These are phyloP conservation scores for Magnaporthiopsis poae DNA, from an alignment of 2,329 filamentous ascomycete species.

Conservation along the genomic window DNA sequence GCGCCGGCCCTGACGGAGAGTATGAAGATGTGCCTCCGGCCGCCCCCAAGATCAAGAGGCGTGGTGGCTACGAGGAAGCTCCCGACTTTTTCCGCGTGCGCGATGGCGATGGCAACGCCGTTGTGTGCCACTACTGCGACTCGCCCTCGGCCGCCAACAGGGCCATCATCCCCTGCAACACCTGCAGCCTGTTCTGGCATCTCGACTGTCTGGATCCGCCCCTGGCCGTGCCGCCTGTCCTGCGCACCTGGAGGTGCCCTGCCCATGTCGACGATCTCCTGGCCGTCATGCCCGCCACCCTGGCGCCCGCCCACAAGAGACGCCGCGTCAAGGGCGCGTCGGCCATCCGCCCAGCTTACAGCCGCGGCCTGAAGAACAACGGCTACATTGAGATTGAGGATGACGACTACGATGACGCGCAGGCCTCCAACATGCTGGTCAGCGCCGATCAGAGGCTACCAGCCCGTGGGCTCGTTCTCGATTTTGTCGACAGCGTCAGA, in stretches of 20 bases:
- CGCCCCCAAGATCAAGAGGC: constrained; percentile 48
- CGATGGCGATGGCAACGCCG: constrained; percentile 62
- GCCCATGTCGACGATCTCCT: constrained; percentile 74
- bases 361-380: constrained; percentile 60
- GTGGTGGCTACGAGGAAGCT: constrained; percentile 50
- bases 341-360: constrained; percentile 40
- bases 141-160: constrained; percentile 52
- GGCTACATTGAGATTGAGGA: constrained; percentile 61
- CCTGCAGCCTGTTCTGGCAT: constrained; percentile 77
- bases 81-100: constrained; percentile 60
- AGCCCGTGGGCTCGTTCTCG: constrained; percentile 54
- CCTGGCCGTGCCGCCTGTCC: constrained; percentile 64
- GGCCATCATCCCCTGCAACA: constrained; percentile 77
- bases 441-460: constrained; percentile 57
- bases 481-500: constrained; percentile 55
- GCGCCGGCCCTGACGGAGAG: constrained; percentile 64
- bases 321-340: constrained; percentile 49
- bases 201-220: constrained; percentile 85
- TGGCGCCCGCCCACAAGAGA: constrained; percentile 52
- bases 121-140: constrained; percentile 70
- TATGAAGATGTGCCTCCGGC: constrained; percentile 59
- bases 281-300: constrained; percentile 41
- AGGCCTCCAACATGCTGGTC: constrained; percentile 28
- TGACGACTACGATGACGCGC: constrained; percentile 40
- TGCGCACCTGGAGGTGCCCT: constrained; percentile 79